These are phyloP conservation scores for Cryptococcus sp. DNA, from an alignment of 1,284 basidiomycete species.

Conservation along the genomic window DNA sequence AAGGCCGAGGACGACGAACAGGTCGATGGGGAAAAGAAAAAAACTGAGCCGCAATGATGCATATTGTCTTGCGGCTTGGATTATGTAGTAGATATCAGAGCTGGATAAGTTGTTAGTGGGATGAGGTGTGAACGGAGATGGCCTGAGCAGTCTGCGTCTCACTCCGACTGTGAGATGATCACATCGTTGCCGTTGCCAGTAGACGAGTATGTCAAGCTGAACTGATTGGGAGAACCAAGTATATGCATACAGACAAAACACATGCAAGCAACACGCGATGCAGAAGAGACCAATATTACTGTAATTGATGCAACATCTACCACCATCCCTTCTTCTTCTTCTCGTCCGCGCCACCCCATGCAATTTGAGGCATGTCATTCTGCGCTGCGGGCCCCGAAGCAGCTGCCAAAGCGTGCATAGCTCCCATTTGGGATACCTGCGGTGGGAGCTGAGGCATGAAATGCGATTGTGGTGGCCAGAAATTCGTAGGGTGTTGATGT, in stretches of 20 bases:
- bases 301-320: neutral
- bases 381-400: neutral
- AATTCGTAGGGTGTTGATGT: constrained; percentile 13
- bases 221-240: neutral
- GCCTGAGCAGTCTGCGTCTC: no score
- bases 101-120: no score
- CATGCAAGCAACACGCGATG: neutral
- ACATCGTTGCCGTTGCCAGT: no score
- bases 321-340: constrained; percentile 23
- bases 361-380: constrained; percentile 18
- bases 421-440: constrained; percentile 16
- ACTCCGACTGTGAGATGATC: no score
- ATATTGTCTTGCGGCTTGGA: no score
- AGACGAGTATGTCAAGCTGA: no score
- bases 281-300: no score
- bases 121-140: no score
- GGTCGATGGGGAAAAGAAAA: neutral
- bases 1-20: constrained; percentile 8
- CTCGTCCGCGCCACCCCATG: constrained; percentile 18
- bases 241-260: constrained; percentile 20
- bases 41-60: no score
- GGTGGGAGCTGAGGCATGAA: constrained; percentile 24
- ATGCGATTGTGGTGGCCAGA: constrained; percentile 23
- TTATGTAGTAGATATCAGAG: no score
- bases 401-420: neutral